phyloP scores from a whole-genome alignment of 2,329 filamentous ascomycete species.

The Talaromyces verruculosus region DNA sequence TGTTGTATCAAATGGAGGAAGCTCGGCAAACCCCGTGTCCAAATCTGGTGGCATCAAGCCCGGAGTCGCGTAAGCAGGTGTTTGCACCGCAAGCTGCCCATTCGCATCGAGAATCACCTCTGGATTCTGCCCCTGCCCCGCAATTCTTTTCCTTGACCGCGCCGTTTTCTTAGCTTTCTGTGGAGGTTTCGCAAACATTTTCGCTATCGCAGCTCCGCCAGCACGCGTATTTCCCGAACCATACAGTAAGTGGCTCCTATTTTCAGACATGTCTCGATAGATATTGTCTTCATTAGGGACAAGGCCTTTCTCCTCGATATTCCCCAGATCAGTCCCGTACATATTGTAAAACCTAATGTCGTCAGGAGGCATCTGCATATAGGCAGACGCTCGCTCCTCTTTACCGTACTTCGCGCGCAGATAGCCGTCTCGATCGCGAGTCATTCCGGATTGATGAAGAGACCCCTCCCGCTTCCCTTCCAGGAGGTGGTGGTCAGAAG shows the following conservation, averaged over 20 bases:
- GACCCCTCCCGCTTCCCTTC: not conserved
- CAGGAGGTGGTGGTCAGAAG: not conserved
- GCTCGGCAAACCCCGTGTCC: not conserved
- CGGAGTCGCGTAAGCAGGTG: not conserved
- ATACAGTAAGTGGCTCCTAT: not conserved
- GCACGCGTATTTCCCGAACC: not conserved
- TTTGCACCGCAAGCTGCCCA: not conserved
- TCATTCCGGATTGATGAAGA: not conserved
- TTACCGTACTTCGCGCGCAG: not conserved
- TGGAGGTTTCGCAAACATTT: not conserved
- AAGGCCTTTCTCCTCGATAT: not conserved
- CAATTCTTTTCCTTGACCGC: not conserved
- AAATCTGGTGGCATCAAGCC: not conserved
- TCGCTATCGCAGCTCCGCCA: not conserved
- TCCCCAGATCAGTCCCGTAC: not conserved
- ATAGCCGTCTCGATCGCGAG: constrained; percentile 1
- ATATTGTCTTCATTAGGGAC: not conserved
- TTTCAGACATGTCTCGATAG: not conserved
- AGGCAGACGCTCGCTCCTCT: not conserved
- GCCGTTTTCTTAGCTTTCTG: not conserved
- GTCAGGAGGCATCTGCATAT: not conserved
- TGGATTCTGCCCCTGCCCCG: not conserved
- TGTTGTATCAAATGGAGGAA: not conserved
- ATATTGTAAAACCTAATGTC: not conserved
- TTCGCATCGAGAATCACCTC: not conserved